Percentiles rank a stretch among this genome's conserved stretches.
Evolutionary conservation across 179 eudicot genomes (phyloP).

Genomic region (Vitellaria paradoxa): DNA sequence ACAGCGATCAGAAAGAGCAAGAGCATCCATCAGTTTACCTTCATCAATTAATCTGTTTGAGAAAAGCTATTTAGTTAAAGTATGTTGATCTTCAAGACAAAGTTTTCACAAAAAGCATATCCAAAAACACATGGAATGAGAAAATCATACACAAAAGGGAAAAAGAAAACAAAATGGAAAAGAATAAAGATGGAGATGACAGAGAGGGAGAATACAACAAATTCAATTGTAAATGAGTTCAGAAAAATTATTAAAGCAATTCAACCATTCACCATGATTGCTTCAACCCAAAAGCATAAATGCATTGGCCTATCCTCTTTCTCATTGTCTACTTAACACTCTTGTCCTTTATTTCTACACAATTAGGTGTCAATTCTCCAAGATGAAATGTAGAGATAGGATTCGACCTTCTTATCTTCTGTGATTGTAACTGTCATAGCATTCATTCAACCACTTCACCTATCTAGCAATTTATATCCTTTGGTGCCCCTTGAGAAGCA

Average conservation of each 20-base stretch:
- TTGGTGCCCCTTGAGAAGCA: conserved; percentile 7
- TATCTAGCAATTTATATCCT: neutral
- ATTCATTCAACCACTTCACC: conserved; percentile 5
- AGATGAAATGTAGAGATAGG: neutral
- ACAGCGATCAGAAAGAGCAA: conserved; percentile 96
- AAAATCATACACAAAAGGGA: neutral
- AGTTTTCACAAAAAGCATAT: neutral
- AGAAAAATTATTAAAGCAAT: neutral
- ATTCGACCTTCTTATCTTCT: neutral
- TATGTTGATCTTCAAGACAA: neutral
- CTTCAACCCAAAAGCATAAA: neutral
- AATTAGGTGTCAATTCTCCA: neutral
- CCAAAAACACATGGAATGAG: neutral
- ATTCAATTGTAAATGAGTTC: neutral
- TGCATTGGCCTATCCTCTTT: conserved; percentile 1
- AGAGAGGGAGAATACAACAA: neutral
- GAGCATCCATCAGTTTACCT: conserved; percentile 90
- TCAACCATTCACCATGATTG: conserved; percentile 2
- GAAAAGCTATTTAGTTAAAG: conserved; percentile 3
- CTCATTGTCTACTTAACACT: neutral
- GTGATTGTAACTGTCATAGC: neutral
- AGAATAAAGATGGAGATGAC: neutral
- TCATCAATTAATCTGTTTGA: conserved; percentile 77
- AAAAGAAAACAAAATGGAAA: neutral
- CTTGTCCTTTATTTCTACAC: neutral